These are phyloP conservation scores for Aspergillus sp. DNA, from an alignment of 2,329 filamentous ascomycete species.

Conservation along the genomic window DNA sequence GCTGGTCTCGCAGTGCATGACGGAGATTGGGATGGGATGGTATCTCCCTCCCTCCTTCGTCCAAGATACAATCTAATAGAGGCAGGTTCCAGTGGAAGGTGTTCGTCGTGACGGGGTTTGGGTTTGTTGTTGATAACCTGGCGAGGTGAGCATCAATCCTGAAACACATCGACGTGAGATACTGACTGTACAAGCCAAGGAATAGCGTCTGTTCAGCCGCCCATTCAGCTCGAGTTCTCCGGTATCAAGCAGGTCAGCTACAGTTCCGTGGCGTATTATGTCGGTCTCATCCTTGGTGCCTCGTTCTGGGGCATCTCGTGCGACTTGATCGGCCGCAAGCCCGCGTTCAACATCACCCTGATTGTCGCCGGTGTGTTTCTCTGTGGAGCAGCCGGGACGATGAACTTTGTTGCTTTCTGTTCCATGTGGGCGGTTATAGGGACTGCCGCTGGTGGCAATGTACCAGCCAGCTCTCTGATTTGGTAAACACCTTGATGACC, in stretches of 20 bases:
- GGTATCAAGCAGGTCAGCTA: constrained; percentile 29
- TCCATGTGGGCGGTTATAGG: constrained; percentile 30
- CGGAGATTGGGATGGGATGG: constrained; percentile 32
- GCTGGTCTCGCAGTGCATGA: constrained; percentile 25
- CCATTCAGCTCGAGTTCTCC: constrained; percentile 27
- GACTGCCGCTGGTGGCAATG: constrained; percentile 29
- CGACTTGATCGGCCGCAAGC: constrained; percentile 45
- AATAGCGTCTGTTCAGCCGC: constrained; percentile 29
- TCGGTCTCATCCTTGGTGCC: constrained; percentile 48
- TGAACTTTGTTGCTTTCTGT: constrained; percentile 29
- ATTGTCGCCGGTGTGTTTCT: constrained; percentile 40
- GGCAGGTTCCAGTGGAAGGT: constrained; percentile 56
- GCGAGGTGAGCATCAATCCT: not conserved
- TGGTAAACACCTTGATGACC: constrained; percentile 7
- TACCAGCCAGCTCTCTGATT: constrained; percentile 29
- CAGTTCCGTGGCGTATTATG: constrained; percentile 35
- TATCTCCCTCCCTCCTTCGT: constrained; percentile 12
- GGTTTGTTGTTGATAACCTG: constrained; percentile 66
- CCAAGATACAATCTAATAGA: not conserved
- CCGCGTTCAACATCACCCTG: constrained; percentile 49
- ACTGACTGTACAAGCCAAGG: constrained; percentile 29
- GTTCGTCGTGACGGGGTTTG: constrained; percentile 66
- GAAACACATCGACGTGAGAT: not conserved
- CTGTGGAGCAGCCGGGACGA: constrained; percentile 24
- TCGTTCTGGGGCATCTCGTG: constrained; percentile 48